Evolutionary conservation across 2,329 filamentous ascomycete species (phyloP).

Genomic region (Colletotrichum graminicola): DNA sequence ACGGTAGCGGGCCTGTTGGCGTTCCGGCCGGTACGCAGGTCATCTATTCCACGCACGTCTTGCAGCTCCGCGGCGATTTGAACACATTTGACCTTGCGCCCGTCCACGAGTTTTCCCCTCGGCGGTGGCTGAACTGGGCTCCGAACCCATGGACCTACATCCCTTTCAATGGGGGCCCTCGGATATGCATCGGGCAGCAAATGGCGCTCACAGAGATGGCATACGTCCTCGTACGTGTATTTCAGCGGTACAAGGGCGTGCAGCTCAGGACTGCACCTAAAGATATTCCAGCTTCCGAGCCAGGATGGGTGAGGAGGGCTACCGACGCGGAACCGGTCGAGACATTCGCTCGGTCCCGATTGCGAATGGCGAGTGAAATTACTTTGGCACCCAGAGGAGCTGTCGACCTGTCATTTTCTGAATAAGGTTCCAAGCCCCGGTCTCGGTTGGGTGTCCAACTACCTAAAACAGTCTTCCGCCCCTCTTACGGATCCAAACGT

Average conservation of each 20-base stretch:
- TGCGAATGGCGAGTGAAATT: background rate
- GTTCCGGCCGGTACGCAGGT: slow-evolving; percentile 45
- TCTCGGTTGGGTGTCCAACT: too few species aligned
- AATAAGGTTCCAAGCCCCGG: background rate
- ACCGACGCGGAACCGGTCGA: background rate
- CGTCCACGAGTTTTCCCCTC: background rate
- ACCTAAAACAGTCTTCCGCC: too few species aligned
- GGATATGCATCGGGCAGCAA: slow-evolving; percentile 66
- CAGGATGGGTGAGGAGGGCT: background rate
- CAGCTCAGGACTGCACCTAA: background rate
- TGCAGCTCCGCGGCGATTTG: slow-evolving; percentile 2
- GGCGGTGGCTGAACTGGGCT: slow-evolving; percentile 54
- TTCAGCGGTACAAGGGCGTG: background rate
- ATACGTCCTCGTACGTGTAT: slow-evolving; percentile 46
- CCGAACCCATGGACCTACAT: slow-evolving; percentile 65
- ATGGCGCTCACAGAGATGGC: slow-evolving; percentile 71
- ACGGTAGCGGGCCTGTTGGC: slow-evolving; percentile 64
- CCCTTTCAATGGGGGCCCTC: slow-evolving; percentile 47
- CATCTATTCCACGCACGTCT: slow-evolving; percentile 18
- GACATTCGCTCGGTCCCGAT: background rate
- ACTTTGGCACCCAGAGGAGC: background rate
- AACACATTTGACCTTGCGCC: background rate
- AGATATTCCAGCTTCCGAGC: background rate
- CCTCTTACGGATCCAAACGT: too few species aligned
- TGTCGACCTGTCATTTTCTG: background rate